Base-by-base conservation (phyloP, 441 rosid genomes). In the Daphne laureola region DNA sequence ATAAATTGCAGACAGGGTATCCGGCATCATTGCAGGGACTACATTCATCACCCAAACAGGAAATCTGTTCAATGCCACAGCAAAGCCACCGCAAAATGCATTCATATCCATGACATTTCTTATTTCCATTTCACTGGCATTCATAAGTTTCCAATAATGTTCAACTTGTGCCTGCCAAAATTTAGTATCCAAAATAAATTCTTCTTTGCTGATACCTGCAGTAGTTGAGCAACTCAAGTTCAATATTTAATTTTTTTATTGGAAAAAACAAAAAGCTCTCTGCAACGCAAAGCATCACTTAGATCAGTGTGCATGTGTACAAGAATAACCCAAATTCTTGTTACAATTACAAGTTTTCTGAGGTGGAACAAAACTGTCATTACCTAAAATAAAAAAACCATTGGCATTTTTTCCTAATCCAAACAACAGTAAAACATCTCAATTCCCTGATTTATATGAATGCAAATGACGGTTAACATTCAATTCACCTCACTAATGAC, bases 31-130 rank as follows among this genome's bases (percentile, higher is more conserved):
- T 16, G 59, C 49, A 46, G 97, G 98, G 53, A 87, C 90, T 45
- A 76, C 16, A 73, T 90, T 89, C 97, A 90, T 93, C 64, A 93
- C 90, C 96, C 96, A 93, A 59, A 85, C 86, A 14, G 97, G 96
- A 12, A 65, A 74, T 45, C 67, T 59, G 56, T 64, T 78, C 81
- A 89, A 64, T 53, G 93, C 92, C 44, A 67, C 78, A 56, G 87
- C 75, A 73, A 89, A 93, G 47, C 98, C 98, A 54, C 98, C 97
- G 49, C 71, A 47, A 68, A 67, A 78, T 54, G 98, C 86, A 46
- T 83, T 93, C 97, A 89, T 86, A 66, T 93, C 97, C 97, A 93
- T 83, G 68, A 82, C 78, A 71, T 89, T 93, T 64, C 95, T 73
- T 66, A 83, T 66, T 61, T 84, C 84, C 4, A 70, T 71, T 67